These are phyloP conservation scores for Claviceps maximensis DNA, from an alignment of 2,329 filamentous ascomycete genomes.

Conservation along the genomic window DNA sequence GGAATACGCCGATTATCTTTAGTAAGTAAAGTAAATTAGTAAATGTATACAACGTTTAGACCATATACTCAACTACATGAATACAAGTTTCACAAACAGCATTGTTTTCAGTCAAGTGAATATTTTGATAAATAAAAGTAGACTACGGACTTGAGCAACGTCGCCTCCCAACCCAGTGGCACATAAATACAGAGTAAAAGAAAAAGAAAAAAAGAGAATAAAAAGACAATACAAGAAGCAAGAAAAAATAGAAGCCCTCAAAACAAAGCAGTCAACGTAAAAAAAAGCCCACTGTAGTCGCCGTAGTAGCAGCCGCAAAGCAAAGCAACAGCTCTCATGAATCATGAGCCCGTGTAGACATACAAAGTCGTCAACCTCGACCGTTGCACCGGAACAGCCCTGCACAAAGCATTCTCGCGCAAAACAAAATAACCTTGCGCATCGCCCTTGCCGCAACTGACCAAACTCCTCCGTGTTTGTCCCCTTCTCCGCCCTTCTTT, in stretches of 20 bases:
- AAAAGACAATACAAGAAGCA: background rate
- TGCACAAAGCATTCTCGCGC: too few species aligned
- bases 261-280: too few species aligned
- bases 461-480: background rate
- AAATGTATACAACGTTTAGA: too few species aligned
- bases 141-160: background rate
- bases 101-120: too few species aligned
- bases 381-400: conserved; percentile 3
- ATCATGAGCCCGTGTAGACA: conserved; percentile 19
- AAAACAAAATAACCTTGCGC: conserved; percentile 1
- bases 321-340: conserved; percentile 14
- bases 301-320: background rate
- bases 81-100: too few species aligned
- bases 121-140: too few species aligned
- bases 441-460: background rate
- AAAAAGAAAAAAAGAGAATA: background rate
- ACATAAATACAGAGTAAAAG: conserved; percentile 1
- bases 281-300: background rate
- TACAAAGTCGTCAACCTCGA: background rate
- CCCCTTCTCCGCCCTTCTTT: background rate
- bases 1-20: too few species aligned
- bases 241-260: too few species aligned
- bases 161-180: background rate
- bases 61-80: too few species aligned
- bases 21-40: too few species aligned